Evolutionary conservation across 2,329 filamentous ascomycete genomes (phyloP).

Genomic region (Claviceps digitariae): DNA sequence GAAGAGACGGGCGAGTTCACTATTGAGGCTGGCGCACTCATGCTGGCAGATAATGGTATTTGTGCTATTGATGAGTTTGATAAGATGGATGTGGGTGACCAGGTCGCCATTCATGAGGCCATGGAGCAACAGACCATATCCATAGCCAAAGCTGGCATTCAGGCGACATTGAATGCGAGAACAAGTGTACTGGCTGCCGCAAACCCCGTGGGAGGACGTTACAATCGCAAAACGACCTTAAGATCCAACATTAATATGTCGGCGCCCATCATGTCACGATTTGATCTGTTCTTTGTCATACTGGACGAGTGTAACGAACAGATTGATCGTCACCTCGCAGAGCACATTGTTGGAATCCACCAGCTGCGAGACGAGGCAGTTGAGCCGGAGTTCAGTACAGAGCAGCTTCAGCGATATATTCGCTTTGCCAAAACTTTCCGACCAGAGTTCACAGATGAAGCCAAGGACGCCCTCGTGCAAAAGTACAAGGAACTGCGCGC

Average conservation of each 20-base stretch:
- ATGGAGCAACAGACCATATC: conserved; percentile 99
- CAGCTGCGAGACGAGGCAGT: conserved; percentile 86
- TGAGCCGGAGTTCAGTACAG: conserved; percentile 85
- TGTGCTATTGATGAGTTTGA: conserved; percentile 99
- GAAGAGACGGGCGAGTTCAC: conserved; percentile 98
- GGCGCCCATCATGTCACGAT: conserved; percentile 97
- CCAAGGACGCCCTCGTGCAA: conserved; percentile 71
- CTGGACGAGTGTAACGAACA: conserved; percentile 92
- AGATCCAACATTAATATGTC: conserved; percentile 97
- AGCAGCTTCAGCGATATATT: conserved; percentile 93
- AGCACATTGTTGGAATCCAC: conserved; percentile 91
- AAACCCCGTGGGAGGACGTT: conserved; percentile 90
- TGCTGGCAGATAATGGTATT: conserved; percentile 94
- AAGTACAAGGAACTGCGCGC: conserved; percentile 92
- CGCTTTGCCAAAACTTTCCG: conserved; percentile 91
- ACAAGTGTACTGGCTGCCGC: conserved; percentile 93
- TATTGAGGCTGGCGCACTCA: conserved; percentile 93
- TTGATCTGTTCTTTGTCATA: conserved; percentile 97
- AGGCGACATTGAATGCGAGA: conserved; percentile 90
- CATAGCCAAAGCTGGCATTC: conserved; percentile 95
- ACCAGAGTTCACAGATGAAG: conserved; percentile 80
- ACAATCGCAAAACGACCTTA: conserved; percentile 90
- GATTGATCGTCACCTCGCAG: conserved; percentile 78
- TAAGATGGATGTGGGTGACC: conserved; percentile 97
- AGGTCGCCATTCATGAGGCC: conserved; percentile 98